These are phyloP conservation scores for Porodaedalea pini DNA, from an alignment of 1,284 basidiomycete genomes.

Conservation along the genomic window DNA sequence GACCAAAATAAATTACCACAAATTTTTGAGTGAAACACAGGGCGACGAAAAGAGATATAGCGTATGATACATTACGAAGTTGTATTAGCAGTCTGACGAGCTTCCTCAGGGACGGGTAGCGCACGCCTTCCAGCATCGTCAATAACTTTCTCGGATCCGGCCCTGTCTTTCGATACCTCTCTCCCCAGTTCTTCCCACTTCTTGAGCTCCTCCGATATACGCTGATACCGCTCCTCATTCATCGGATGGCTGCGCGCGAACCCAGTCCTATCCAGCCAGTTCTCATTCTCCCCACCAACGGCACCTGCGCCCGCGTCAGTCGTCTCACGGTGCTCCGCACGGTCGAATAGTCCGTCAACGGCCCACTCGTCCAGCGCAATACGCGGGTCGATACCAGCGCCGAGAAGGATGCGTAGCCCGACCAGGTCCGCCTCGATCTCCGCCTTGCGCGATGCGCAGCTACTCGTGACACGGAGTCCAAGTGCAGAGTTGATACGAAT, in stretches of 20 bases:
- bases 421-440: slow-evolving; percentile 17
- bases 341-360: slow-evolving; percentile 6
- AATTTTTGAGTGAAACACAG: no score
- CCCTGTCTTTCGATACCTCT: neutral
- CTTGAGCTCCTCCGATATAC: slow-evolving; percentile 13
- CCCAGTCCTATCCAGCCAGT: slow-evolving; percentile 13
- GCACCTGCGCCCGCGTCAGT: neutral
- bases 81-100: neutral
- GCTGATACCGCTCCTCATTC: slow-evolving; percentile 6
- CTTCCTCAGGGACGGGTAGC: neutral
- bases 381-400: slow-evolving; percentile 17
- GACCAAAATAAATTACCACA: no score
- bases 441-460: slow-evolving; percentile 13
- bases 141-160: neutral
- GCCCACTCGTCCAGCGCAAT: slow-evolving; percentile 12
- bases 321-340: slow-evolving; percentile 5
- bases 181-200: slow-evolving; percentile 11
- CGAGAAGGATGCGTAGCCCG: slow-evolving; percentile 15
- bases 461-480: slow-evolving; percentile 10
- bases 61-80: neutral
- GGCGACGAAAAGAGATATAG: neutral
- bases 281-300: neutral
- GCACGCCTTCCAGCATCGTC: neutral
- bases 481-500: slow-evolving; percentile 14
- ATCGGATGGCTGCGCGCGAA: slow-evolving; percentile 15